phyloP scores from a whole-genome alignment of 169 alveolate species.

The Eimeria necatrix region DNA sequence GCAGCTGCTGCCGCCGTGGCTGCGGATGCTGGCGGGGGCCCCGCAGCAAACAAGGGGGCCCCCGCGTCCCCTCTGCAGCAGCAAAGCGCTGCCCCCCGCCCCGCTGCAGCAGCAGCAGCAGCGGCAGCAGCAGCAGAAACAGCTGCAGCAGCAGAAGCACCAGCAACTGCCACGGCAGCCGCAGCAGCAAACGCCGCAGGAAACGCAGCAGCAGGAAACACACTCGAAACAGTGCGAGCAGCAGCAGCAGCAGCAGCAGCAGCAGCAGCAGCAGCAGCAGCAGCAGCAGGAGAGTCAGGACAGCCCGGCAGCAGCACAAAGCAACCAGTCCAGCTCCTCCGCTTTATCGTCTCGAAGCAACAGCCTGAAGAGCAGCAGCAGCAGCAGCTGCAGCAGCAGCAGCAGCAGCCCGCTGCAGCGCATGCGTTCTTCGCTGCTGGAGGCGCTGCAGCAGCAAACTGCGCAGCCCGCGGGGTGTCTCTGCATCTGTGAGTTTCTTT shows the following conservation, averaged over 20 bases:
- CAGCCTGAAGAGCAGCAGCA: background rate
- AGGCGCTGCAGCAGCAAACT: background rate
- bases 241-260: background rate
- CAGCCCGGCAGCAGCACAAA: too few species aligned
- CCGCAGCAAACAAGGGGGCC: too few species aligned
- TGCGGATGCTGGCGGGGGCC: too few species aligned
- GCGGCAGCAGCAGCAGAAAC: background rate
- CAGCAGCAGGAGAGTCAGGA: too few species aligned
- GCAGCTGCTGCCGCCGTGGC: background rate
- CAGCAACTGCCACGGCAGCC: background rate
- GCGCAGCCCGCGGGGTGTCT: constrained; percentile 48
- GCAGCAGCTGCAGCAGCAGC: background rate
- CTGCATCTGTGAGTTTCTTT: constrained; percentile 5
- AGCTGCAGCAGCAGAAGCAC: constrained; percentile 36
- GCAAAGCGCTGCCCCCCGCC: background rate
- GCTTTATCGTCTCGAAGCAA: too few species aligned
- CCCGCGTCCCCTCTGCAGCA: too few species aligned
- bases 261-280: constrained; percentile 10
- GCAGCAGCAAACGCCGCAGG: background rate
- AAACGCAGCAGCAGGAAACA: background rate
- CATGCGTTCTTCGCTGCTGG: background rate
- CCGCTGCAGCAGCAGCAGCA: background rate
- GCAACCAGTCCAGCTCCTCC: too few species aligned
- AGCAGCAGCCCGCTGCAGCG: constrained; percentile 3
- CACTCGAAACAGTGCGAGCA: background rate